phyloP scores from a whole-genome alignment of 176 grass and related monocot genomes.

The Lolium rigidum region DNA sequence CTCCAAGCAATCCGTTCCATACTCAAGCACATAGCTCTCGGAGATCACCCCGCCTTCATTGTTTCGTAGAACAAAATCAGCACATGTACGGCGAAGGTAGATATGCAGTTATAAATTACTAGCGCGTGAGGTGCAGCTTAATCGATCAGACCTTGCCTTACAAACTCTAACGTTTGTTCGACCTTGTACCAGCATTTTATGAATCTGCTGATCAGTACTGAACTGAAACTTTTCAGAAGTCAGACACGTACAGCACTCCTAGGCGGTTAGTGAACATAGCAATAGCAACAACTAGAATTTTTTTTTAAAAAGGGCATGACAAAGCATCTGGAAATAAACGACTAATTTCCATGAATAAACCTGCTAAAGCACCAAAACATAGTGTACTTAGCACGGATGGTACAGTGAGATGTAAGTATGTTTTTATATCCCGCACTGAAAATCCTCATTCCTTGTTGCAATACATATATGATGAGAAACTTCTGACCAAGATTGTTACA shows the following conservation, averaged over 20 bases:
- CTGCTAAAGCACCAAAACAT: too few relatives aligned
- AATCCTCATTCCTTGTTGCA: too few relatives aligned
- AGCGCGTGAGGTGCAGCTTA: background rate
- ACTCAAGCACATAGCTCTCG: conserved; percentile 85
- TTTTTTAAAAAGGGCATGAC: too few relatives aligned
- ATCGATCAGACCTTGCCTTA: background rate
- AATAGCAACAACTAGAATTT: too few relatives aligned
- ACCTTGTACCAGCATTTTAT: background rate
- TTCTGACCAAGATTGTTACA: too few relatives aligned
- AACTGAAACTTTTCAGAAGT: background rate
- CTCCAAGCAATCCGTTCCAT: conserved; percentile 92
- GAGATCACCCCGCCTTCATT: conserved; percentile 88
- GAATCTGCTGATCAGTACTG: background rate
- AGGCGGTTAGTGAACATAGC: too few relatives aligned
- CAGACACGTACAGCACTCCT: background rate
- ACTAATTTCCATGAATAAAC: too few relatives aligned
- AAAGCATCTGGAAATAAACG: too few relatives aligned
- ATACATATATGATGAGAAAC: too few relatives aligned
- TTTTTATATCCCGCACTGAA: too few relatives aligned
- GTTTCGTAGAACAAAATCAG: conserved; percentile 6
- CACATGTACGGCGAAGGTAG: background rate
- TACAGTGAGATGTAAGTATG: too few relatives aligned
- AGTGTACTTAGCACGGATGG: too few relatives aligned
- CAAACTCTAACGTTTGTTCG: background rate
- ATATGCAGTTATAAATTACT: background rate